Conservation (phyloP, 768 basidiomycete genomes). For the Hericium erinaceus region DNA sequence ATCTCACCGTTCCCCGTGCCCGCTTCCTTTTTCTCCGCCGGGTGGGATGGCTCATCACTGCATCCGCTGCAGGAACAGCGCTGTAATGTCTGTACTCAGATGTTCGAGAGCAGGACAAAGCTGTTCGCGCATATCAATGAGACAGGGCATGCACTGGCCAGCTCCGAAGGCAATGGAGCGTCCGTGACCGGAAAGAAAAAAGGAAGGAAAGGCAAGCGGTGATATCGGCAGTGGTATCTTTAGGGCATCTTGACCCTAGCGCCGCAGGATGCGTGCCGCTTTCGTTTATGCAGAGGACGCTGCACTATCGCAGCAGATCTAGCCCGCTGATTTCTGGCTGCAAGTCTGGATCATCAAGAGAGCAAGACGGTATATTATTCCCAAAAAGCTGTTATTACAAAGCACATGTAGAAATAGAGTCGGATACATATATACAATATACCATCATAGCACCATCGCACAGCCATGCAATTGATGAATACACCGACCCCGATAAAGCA, state of each 20-base stretch:
- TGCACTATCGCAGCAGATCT: too few relatives aligned
- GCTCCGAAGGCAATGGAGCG: slow-evolving; percentile 19
- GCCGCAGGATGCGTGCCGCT: too few relatives aligned
- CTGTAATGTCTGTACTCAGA: slow-evolving; percentile 62
- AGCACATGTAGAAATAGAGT: not conserved
- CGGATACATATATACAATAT: not conserved
- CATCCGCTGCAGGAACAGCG: slow-evolving; percentile 17
- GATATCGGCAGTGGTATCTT: not conserved
- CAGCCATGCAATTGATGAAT: slow-evolving; percentile 1
- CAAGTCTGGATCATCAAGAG: too few relatives aligned
- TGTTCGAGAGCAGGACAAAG: slow-evolving; percentile 62
- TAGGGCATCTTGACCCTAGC: too few relatives aligned
- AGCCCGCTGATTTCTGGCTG: too few relatives aligned
- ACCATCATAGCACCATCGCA: not conserved
- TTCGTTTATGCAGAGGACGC: too few relatives aligned
- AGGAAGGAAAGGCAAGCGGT: slow-evolving; percentile 28
- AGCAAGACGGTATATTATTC: not conserved
- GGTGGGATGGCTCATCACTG: not conserved
- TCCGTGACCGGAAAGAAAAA: slow-evolving; percentile 10
- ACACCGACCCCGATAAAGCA: too few relatives aligned
- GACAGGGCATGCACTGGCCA: slow-evolving; percentile 59
- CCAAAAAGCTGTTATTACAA: not conserved
- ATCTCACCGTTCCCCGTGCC: not conserved
- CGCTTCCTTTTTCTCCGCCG: not conserved
- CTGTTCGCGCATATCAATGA: slow-evolving; percentile 66